A percentile compares a stretch with the other conserved stretches of the same genome.
Evolutionary conservation across 306 rosid genomes (phyloP).

Genomic region (Citrullus amarus): DNA sequence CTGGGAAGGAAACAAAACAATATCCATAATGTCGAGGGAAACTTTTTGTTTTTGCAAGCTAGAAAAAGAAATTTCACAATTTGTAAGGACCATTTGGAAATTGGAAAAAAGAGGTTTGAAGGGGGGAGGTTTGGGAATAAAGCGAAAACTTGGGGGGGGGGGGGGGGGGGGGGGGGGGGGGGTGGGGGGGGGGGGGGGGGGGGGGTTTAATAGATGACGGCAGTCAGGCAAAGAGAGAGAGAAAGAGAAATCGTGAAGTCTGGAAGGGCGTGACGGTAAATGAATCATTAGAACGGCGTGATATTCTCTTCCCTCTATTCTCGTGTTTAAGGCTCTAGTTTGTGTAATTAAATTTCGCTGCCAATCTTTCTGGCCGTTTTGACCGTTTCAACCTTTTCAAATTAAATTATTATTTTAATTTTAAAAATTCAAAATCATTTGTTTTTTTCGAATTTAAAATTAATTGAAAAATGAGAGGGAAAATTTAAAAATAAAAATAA

Average conservation of each 20-base stretch:
- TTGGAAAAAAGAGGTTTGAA: not conserved
- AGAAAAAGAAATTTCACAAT: not conserved
- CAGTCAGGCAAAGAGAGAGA: not conserved
- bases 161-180: slow-evolving; percentile 3
- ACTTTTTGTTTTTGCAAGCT: not conserved
- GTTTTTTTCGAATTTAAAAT: not conserved
- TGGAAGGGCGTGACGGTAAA: slow-evolving; percentile 11
- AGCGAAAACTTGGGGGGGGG: not conserved
- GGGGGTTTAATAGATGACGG: not conserved
- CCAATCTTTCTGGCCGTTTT: not conserved
- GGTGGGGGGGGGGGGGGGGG: not conserved
- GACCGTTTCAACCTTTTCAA: not conserved
- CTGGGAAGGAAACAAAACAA: slow-evolving; percentile 6
- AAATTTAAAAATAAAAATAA: not conserved
- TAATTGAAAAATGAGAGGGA: not conserved
- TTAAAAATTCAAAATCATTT: not conserved
- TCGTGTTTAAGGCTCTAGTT: not conserved
- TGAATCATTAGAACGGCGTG: slow-evolving; percentile 24
- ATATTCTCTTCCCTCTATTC: slow-evolving; percentile 14
- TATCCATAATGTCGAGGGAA: not conserved
- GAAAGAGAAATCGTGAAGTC: not conserved
- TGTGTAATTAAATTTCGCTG: not conserved
- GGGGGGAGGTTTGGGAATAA: not conserved
- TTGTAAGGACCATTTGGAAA: not conserved
- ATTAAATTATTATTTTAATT: not conserved